Conservation (phyloP, 2,329 filamentous ascomycete genomes). For the Arthroderma sp. region DNA sequence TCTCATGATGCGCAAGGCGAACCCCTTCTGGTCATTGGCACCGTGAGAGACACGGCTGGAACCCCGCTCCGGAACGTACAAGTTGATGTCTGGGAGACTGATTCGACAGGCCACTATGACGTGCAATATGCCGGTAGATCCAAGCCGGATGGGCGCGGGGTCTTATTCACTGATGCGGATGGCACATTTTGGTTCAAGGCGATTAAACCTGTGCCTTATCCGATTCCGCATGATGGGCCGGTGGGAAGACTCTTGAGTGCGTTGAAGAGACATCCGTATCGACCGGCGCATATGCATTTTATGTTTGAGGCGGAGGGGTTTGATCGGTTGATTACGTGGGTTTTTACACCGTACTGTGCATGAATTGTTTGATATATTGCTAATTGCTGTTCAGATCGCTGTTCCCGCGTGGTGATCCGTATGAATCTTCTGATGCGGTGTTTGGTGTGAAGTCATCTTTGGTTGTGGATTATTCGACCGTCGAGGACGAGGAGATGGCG, state of each 20-base stretch:
- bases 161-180: slow-evolving; percentile 54
- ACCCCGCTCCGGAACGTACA: slow-evolving; percentile 52
- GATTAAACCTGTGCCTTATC: slow-evolving; percentile 73
- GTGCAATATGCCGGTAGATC: slow-evolving; percentile 57
- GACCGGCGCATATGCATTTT: slow-evolving; percentile 72
- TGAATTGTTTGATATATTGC: neutral
- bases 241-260: slow-evolving; percentile 57
- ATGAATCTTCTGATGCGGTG: slow-evolving; percentile 71
- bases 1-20: slow-evolving; percentile 56
- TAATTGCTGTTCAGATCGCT: slow-evolving; percentile 43
- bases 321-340: slow-evolving; percentile 72
- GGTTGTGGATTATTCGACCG: slow-evolving; percentile 49
- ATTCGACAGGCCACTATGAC: slow-evolving; percentile 67
- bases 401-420: slow-evolving; percentile 64
- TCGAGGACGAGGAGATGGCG: slow-evolving; percentile 40
- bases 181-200: slow-evolving; percentile 76
- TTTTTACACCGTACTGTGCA: slow-evolving; percentile 15
- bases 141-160: slow-evolving; percentile 57
- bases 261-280: slow-evolving; percentile 61
- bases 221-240: slow-evolving; percentile 71
- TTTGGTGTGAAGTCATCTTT: slow-evolving; percentile 77
- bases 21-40: slow-evolving; percentile 61
- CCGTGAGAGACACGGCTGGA: slow-evolving; percentile 51
- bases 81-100: slow-evolving; percentile 77
- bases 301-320: slow-evolving; percentile 73